Evolutionary conservation across 1,284 basidiomycete species (phyloP), one percentile per base, ranked within the genome.

Genomic region (Clitocybe nebularis): DNA sequence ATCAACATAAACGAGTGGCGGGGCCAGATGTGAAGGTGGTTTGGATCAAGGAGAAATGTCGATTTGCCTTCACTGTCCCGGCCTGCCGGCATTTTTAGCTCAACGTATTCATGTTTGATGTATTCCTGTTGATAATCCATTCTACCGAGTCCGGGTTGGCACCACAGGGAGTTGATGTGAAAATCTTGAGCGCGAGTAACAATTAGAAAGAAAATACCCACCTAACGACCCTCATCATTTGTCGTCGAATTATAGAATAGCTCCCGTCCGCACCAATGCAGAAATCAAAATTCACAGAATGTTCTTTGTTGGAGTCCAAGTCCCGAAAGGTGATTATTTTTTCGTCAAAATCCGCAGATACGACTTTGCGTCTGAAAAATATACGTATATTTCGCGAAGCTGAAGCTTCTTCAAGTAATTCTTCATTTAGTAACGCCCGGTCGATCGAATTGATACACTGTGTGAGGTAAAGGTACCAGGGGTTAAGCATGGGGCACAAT

Each of bases 11-110:
- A 98, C 39, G 91, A 89, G 65, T 94, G 90, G 59, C 93, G 84
- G 45, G 95, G 96, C 95, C 95, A 99, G 60, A 99, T 98, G 71
- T 99, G 96, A 51, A 99, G 81, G 67, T 98, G 91, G 66, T 91
- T 86, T 51, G 90, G 88, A 74, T 96, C 92, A 64, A 99, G 81
- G 39, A 82, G 72, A 70, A 89, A 99, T 20, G 67, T 72, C 46
- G 79, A 63, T 47, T 80, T 69, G 52, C 79, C 88, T 53, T 75
- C 65, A 56, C 59, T 65, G 55, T 79, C 74, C 44, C 72, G 66
- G 45, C 86, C 86, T 56, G 93, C 75, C 51, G 93, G 91, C 78
- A 99, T 93, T 69, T 86, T 91, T 41, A 99, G 79, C 73, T 99
- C 95, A 55, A 98, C 75, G 68, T 99, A 99, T 57, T 93, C 91